A percentile compares a stretch with the other conserved stretches of the same genome.
phyloP scores from a whole-genome alignment of 306 rosid genomes.

The Carpinus viminea region DNA sequence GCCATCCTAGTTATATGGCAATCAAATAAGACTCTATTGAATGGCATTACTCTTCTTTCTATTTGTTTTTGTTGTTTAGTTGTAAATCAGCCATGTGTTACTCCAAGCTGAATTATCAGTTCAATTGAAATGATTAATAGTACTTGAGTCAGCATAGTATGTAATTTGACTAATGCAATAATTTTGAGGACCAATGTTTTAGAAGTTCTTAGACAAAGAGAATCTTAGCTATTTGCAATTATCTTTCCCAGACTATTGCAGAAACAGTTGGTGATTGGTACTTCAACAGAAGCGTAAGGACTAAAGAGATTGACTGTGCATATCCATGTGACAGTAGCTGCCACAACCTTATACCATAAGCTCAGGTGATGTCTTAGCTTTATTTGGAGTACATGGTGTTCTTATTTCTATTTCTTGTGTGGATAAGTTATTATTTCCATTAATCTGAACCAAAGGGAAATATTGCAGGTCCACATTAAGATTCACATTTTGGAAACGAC shows the following conservation, averaged over 20 bases:
- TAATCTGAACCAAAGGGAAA: slow-evolving; percentile 27
- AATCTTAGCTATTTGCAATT: background rate
- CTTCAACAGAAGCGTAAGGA: slow-evolving; percentile 52
- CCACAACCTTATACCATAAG: slow-evolving; percentile 63
- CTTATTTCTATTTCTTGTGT: too few relatives aligned
- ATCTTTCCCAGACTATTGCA: slow-evolving; percentile 72
- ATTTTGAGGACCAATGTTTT: background rate
- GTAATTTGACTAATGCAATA: background rate
- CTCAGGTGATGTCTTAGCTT: slow-evolving; percentile 35
- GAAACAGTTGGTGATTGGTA: slow-evolving; percentile 97
- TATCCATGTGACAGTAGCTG: slow-evolving; percentile 89
- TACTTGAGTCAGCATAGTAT: background rate
- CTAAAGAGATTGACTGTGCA: slow-evolving; percentile 71
- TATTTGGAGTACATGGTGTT: background rate
- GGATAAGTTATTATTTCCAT: background rate
- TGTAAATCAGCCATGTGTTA: too few relatives aligned
- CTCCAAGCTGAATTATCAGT: background rate
- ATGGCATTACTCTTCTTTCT: too few relatives aligned
- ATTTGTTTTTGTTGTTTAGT: too few relatives aligned
- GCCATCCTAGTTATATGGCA: too few relatives aligned
- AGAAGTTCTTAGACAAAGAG: slow-evolving; percentile 1
- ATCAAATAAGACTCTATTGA: too few relatives aligned
- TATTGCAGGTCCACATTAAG: slow-evolving; percentile 33
- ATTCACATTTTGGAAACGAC: slow-evolving; percentile 8
- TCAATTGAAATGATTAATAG: background rate